These are phyloP conservation scores for Alternaria sp. DNA, from an alignment of 2,329 filamentous ascomycete species.

Conservation along the genomic window DNA sequence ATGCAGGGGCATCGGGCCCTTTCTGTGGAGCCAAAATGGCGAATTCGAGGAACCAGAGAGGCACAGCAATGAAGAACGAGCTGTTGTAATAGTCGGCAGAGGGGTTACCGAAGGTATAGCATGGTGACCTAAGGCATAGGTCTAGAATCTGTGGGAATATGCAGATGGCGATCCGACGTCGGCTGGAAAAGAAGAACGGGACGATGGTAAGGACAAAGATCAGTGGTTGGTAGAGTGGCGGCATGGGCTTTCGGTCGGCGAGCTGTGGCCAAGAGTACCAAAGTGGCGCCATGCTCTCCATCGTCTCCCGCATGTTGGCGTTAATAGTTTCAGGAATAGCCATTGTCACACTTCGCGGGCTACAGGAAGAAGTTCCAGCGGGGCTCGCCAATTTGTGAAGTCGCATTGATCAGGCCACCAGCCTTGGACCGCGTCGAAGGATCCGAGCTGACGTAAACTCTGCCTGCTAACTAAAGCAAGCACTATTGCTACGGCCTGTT, in stretches of 20 bases:
- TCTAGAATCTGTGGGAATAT: background rate
- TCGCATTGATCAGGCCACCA: background rate
- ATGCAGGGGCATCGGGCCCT: background rate
- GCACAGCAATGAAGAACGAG: conserved; percentile 3
- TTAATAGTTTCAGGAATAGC: background rate
- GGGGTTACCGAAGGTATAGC: conserved; percentile 6
- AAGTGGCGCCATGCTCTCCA: background rate
- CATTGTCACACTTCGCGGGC: background rate
- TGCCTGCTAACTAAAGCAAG: background rate
- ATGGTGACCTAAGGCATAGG: background rate
- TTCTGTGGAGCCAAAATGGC: conserved; percentile 1
- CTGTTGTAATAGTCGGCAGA: conserved; percentile 12
- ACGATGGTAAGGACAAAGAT: background rate
- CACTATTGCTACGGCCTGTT: background rate
- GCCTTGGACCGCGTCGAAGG: background rate
- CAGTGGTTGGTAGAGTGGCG: background rate
- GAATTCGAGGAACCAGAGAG: conserved; percentile 13
- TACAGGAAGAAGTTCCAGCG: background rate
- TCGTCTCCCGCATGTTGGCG: background rate
- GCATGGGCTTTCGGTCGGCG: background rate
- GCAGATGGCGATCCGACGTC: background rate
- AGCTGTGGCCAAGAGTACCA: background rate
- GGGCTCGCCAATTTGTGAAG: background rate
- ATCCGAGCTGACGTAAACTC: background rate
- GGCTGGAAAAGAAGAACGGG: background rate